Conservation (phyloP, 495 filamentous ascomycete species). For the Xylaria nigripes region DNA sequence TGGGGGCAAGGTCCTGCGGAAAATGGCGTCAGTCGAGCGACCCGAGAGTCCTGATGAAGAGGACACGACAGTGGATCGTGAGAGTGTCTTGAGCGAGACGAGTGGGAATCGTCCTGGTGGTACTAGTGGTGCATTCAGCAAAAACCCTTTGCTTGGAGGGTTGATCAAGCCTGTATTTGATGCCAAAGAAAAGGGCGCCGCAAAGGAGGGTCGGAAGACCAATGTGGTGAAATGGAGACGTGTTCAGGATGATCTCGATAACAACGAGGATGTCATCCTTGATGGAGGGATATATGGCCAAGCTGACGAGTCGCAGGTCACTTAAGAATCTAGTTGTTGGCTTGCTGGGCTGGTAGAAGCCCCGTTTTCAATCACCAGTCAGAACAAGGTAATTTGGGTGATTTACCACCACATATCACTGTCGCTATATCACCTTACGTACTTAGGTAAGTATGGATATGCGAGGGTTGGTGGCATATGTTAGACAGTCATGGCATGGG, state of each 20-base stretch:
- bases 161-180: slow-evolving; percentile 74
- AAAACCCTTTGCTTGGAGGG: slow-evolving; percentile 73
- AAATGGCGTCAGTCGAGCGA: slow-evolving; percentile 55
- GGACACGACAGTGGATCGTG: slow-evolving; percentile 27
- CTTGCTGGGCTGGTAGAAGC: background rate
- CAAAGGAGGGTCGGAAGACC: slow-evolving; percentile 30
- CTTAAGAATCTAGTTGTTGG: background rate
- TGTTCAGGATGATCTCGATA: slow-evolving; percentile 83
- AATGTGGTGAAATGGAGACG: slow-evolving; percentile 64
- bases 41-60: slow-evolving; percentile 42
- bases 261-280: slow-evolving; percentile 88
- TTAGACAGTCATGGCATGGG: too few relatives aligned
- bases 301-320: slow-evolving; percentile 14
- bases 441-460: too few relatives aligned
- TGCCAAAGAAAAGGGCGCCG: slow-evolving; percentile 39
- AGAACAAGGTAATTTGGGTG: background rate
- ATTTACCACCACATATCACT: too few relatives aligned
- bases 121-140: slow-evolving; percentile 60
- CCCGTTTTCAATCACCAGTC: background rate
- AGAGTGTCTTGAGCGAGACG: slow-evolving; percentile 15
- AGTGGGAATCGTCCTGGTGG: slow-evolving; percentile 21
- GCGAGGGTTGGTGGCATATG: too few relatives aligned
- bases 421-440: too few relatives aligned
- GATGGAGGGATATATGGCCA: slow-evolving; percentile 69
- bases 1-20: slow-evolving; percentile 66